Evolutionary conservation across 345 rosid species (phyloP).

Genomic region (Populus pruinosa): DNA sequence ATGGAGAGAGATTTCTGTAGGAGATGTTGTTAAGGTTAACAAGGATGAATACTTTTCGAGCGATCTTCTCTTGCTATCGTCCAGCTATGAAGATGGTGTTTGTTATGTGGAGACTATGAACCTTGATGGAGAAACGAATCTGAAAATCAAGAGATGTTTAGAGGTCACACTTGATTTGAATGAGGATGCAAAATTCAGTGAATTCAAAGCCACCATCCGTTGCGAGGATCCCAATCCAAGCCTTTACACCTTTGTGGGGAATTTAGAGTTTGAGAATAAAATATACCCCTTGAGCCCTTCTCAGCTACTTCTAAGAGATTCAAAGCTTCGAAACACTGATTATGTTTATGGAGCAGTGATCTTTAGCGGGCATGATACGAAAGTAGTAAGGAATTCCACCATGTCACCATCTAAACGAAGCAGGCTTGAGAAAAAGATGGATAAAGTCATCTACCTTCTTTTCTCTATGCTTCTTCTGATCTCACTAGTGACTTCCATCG

Average conservation of each 20-base stretch:
- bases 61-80: conserved; percentile 63
- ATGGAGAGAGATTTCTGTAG: conserved; percentile 59
- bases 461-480: conserved; percentile 48
- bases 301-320: conserved; percentile 67
- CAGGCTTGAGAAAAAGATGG: conserved; percentile 66
- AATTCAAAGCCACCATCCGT: conserved; percentile 37
- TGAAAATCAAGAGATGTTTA: conserved; percentile 61
- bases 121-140: conserved; percentile 73
- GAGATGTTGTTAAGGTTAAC: conserved; percentile 58
- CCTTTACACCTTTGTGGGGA: conserved; percentile 68
- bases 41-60: conserved; percentile 62
- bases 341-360: conserved; percentile 61
- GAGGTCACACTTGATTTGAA: conserved; percentile 50
- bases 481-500: conserved; percentile 49
- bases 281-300: conserved; percentile 49
- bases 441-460: conserved; percentile 57
- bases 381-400: conserved; percentile 60
- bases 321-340: conserved; percentile 68
- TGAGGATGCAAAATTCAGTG: conserved; percentile 40
- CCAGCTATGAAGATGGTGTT: conserved; percentile 72
- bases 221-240: conserved; percentile 81
- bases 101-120: conserved; percentile 89
- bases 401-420: conserved; percentile 73
- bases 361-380: conserved; percentile 67
- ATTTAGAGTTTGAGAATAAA: conserved; percentile 45